Evolutionary conservation across 148 eudicot species (phyloP), one percentile per base, ranked within the genome.

Genomic region (Camellia japonica): DNA sequence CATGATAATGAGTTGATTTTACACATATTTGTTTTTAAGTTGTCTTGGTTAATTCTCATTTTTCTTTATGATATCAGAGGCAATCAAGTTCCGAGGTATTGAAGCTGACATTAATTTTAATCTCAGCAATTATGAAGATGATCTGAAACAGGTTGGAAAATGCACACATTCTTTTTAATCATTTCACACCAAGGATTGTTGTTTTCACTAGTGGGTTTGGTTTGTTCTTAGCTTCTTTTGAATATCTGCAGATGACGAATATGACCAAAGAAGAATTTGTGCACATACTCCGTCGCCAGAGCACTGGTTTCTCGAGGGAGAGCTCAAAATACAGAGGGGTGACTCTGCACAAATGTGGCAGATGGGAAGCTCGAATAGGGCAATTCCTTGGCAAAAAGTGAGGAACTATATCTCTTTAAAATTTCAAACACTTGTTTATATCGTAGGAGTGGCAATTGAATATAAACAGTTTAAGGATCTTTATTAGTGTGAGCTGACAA

Each of bases 71-170:
- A 72, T 79, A 46, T n/a, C 90, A 90, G 98, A 86, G 94, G 98
- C 98, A 42, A 87, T 94, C 49, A 89, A 94, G 81, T 94, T 94
- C 71, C 93, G 97, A 8, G 98, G 98, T 12, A 84, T 91, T 60
- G 94, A 88, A 68, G 97, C 97, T 0, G 98, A 30, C 30, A 30
- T 30, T 30, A 30, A 30, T 30, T 30, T 30, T 30, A 30, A 30
- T 30, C 30, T 30, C 1, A 30, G 30, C 30, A 0, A 30, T 30
- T 30, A 30, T 30, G 30, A 30, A 30, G 30, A 30, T 30, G 97
- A 91, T 76, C 82, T 94, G 81, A 85, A 86, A 73, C 97, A 94
- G 87, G 98, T 90, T 70, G 76, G 80, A 55, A 56, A 43, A 15
- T 15, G 9, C 7, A 41, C 52, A 18, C n/a, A 23, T 59, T 65